Percentiles rank a stretch among this genome's conserved stretches.
Evolutionary conservation across 495 filamentous ascomycete genomes (phyloP).

Genomic region (Aspergillus hancockii): DNA sequence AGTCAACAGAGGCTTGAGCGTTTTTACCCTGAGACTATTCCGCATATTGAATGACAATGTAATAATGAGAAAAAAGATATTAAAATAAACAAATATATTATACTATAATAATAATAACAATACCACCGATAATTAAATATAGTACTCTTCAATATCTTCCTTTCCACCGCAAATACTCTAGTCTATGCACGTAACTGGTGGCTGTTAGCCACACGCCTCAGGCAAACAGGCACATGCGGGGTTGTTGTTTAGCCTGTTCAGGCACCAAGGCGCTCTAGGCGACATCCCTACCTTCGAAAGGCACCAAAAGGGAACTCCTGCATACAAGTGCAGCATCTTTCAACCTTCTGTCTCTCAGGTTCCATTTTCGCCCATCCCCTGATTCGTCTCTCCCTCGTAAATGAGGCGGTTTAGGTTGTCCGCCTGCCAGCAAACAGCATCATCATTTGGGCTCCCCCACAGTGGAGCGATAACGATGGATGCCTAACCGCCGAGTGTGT

Average conservation of each 20-base stretch:
- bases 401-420: slow-evolving; percentile 22
- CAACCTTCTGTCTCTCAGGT: not conserved
- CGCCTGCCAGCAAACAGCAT: slow-evolving; percentile 16
- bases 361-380: not conserved
- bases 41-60: not conserved
- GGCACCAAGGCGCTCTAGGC: not conserved
- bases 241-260: not conserved
- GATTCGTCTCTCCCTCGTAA: slow-evolving; percentile 9
- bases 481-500: slow-evolving; percentile 42
- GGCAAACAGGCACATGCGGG: not conserved
- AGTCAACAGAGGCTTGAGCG: no score
- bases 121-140: no score
- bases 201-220: not conserved
- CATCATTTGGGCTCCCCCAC: slow-evolving; percentile 31
- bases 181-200: not conserved
- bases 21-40: no score
- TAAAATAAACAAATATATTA: no score
- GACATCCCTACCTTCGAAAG: not conserved
- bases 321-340: not conserved
- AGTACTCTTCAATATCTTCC: not conserved
- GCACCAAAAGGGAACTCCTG: not conserved
- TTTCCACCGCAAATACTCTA: not conserved
- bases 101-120: no score
- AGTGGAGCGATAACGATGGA: slow-evolving; percentile 36
- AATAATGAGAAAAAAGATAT: not conserved